A percentile compares a stretch with the other conserved stretches of the same genome.
These are phyloP conservation scores for Neophaeococcomyces aloes DNA, from an alignment of 2,329 filamentous ascomycete species.

Conservation along the genomic window DNA sequence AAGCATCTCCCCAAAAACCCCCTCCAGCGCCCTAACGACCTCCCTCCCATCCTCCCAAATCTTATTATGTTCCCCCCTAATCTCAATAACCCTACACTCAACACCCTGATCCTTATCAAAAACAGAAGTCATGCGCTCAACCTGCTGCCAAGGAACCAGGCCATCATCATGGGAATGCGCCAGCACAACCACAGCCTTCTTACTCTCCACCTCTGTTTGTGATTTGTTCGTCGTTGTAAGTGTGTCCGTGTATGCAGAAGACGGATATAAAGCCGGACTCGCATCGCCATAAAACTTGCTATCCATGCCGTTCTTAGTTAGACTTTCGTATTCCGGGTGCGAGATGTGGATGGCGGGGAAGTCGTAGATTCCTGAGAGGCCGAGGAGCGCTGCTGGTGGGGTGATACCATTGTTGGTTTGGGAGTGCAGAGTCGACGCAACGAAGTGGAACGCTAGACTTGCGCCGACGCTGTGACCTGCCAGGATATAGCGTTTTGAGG, in stretches of 20 bases:
- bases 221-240: too few relatives aligned
- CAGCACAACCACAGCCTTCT: too few relatives aligned
- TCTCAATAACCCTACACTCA: constrained; percentile 24
- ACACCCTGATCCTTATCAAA: constrained; percentile 35
- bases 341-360: constrained; percentile 28
- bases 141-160: constrained; percentile 31
- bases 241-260: constrained; percentile 14
- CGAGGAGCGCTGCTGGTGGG: constrained; percentile 31
- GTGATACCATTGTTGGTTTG: constrained; percentile 11
- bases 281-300: constrained; percentile 30
- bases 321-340: constrained; percentile 29
- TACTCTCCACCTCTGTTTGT: constrained; percentile 28
- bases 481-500: constrained; percentile 31
- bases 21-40: constrained; percentile 28
- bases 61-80: constrained; percentile 33
- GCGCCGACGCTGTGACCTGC: constrained; percentile 39
- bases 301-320: constrained; percentile 34
- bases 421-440: constrained; percentile 30
- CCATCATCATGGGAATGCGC: constrained; percentile 34
- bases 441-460: constrained; percentile 37
- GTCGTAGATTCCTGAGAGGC: constrained; percentile 38
- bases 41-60: constrained; percentile 33
- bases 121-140: constrained; percentile 38
- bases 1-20: constrained; percentile 13
- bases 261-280: constrained; percentile 27